Evolutionary conservation across 371 early-diverging fungal genomes (phyloP), one percentile per base, ranked within the genome.

Genomic region (Apophysomyces ossiformis): DNA sequence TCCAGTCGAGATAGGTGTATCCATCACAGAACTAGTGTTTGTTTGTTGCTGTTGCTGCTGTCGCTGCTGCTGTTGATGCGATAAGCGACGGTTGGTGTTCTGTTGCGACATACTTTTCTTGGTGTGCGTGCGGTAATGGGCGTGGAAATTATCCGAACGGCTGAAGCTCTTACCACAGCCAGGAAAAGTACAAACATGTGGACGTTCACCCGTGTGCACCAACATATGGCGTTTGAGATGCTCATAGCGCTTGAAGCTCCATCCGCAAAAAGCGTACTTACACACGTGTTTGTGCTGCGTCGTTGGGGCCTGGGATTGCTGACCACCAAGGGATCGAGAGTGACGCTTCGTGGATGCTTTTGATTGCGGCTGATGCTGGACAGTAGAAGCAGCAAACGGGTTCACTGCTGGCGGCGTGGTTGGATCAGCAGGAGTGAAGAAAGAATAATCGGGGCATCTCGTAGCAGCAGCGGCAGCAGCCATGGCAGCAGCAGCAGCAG

Each of bases 191-290:
- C 93, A 93, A 4, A 81, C 79, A 73, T 86, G 90, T 18, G 92
- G 84, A 36, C 89, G 76, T 64, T 87, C 89, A 15, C 86, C 87
- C 11, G 89, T 85, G 60, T 88, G 89, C n/a, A 88, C 87, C 15
- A 92, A 70, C 83, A 88, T 86, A 69, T 94, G 95, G 21, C 96
- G 74, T 65, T 93, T 92, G 46, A 95, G 75, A 76, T 95, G 95
- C 68, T 95, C 95, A 72, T 84, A 90, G 7, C 95, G 81, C 73
- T 94, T 95, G 59, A 88, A 88, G 58, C 85, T 85, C 87, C 85
- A 86, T 8, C 76, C 72, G 60, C 89, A 88, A 5, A 79, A 77
- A 16, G 85, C 85, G 62, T 76, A 82, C 18, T 37, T 74, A 64
- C 70, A 74, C 38, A 62, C 69, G 59, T 78, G 78, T 46, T 76